Conservation (phyloP, 495 filamentous ascomycete species). For the Xylaria venustula region DNA sequence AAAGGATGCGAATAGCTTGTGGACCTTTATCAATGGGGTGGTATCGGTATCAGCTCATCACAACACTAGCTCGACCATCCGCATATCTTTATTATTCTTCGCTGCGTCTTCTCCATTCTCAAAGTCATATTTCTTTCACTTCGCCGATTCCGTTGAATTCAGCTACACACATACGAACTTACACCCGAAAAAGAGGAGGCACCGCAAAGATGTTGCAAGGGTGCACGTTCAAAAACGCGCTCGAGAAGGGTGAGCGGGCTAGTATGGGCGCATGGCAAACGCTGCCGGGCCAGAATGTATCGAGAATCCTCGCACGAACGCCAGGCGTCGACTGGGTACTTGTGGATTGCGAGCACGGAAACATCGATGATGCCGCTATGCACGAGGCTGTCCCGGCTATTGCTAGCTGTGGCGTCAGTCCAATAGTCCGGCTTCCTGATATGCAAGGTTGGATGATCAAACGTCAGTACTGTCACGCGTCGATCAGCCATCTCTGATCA, state of each 20-base stretch:
- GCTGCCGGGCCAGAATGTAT: slow-evolving; percentile 69
- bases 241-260: slow-evolving; percentile 53
- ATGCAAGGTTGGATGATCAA: slow-evolving; percentile 70
- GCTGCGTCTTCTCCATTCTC: neutral
- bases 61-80: slow-evolving; percentile 1
- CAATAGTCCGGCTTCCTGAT: slow-evolving; percentile 65
- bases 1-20: neutral
- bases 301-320: slow-evolving; percentile 64
- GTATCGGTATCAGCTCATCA: neutral
- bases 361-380: slow-evolving; percentile 78
- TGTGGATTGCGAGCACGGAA: slow-evolving; percentile 77
- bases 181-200: neutral
- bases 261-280: slow-evolving; percentile 73
- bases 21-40: slow-evolving; percentile 2
- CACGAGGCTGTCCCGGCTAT: slow-evolving; percentile 78
- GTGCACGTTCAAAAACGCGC: slow-evolving; percentile 60
- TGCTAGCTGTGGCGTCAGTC: slow-evolving; percentile 62
- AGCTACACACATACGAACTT: neutral
- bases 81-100: neutral
- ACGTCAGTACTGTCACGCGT: slow-evolving; percentile 46
- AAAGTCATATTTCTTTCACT: neutral
- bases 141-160: neutral
- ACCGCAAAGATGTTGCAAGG: slow-evolving; percentile 57
- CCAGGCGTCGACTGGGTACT: slow-evolving; percentile 69
- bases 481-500: too few relatives aligned